Conservation (phyloP, 2,329 filamentous ascomycete genomes). For the Colletotrichum sp. region DNA sequence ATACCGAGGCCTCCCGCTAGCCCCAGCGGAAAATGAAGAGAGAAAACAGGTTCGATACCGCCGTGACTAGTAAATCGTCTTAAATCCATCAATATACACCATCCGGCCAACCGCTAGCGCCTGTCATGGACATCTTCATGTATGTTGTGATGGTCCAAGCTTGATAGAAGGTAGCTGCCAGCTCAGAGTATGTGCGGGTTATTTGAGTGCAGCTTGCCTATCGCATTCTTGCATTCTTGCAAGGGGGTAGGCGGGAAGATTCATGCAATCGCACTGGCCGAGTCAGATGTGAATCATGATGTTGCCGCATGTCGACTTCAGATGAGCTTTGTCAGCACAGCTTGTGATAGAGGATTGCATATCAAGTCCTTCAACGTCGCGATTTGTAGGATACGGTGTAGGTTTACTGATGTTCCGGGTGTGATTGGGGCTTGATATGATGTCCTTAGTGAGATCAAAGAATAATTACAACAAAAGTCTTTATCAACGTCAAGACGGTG, state of each 20-base stretch:
- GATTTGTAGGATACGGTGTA: accelerated
- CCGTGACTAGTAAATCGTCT: neutral
- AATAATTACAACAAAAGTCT: neutral
- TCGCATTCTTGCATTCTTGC: neutral
- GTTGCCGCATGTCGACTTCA: neutral
- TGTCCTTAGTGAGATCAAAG: neutral
- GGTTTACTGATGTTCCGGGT: neutral
- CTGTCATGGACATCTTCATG: neutral
- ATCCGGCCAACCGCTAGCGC: neutral
- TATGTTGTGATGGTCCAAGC: neutral
- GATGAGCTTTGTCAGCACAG: neutral
- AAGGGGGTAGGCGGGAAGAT: neutral
- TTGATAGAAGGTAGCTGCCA: neutral
- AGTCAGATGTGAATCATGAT: neutral
- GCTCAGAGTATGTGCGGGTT: neutral
- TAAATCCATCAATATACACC: neutral
- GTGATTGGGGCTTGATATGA: accelerated
- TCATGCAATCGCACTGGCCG: neutral
- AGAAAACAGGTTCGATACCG: neutral
- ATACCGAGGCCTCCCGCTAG: neutral
- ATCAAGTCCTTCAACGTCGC: neutral
- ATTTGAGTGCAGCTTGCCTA: neutral
- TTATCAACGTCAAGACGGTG: neutral
- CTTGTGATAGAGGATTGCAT: neutral
- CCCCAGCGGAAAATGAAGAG: neutral